Evolutionary conservation across 495 filamentous ascomycete genomes (phyloP).

Genomic region (Rhizodiscina lignyota): DNA sequence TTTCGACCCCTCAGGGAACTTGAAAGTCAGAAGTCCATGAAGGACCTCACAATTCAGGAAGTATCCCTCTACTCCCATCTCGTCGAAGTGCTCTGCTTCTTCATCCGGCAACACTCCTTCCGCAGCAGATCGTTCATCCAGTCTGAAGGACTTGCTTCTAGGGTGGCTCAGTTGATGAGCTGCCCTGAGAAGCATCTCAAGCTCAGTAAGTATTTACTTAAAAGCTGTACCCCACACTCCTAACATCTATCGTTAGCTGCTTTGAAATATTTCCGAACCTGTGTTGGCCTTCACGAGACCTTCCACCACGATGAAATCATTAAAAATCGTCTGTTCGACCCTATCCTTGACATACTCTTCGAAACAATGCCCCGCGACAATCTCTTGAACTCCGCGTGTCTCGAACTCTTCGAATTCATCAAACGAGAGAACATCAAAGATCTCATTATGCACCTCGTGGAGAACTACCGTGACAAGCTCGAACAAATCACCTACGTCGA

Average conservation of each 20-base stretch:
- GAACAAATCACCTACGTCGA: constrained; percentile 69
- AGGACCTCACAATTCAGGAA: constrained; percentile 54
- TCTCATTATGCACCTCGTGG: constrained; percentile 69
- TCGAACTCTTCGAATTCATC: constrained; percentile 89
- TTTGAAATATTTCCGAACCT: constrained; percentile 84
- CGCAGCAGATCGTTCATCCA: constrained; percentile 81
- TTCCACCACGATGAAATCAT: constrained; percentile 82
- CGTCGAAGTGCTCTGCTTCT: constrained; percentile 89
- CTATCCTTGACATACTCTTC: constrained; percentile 75
- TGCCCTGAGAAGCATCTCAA: constrained; percentile 89
- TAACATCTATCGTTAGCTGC: constrained; percentile 39
- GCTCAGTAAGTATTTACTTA: constrained; percentile 49
- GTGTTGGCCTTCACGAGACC: constrained; percentile 75
- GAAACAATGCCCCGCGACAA: constrained; percentile 94
- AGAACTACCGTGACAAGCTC: constrained; percentile 74
- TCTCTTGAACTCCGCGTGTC: constrained; percentile 83
- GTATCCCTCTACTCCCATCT: constrained; percentile 79
- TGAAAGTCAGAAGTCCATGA: constrained; percentile 42
- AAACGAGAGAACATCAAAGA: constrained; percentile 58
- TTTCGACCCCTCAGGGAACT: constrained; percentile 79
- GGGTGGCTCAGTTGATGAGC: constrained; percentile 67
- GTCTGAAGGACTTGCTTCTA: constrained; percentile 56
- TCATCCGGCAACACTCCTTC: constrained; percentile 74
- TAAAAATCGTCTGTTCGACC: constrained; percentile 67
- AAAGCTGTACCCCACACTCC: background rate